phyloP scores from a whole-genome alignment of 345 rosid genomes.

The Turnera subulata region DNA sequence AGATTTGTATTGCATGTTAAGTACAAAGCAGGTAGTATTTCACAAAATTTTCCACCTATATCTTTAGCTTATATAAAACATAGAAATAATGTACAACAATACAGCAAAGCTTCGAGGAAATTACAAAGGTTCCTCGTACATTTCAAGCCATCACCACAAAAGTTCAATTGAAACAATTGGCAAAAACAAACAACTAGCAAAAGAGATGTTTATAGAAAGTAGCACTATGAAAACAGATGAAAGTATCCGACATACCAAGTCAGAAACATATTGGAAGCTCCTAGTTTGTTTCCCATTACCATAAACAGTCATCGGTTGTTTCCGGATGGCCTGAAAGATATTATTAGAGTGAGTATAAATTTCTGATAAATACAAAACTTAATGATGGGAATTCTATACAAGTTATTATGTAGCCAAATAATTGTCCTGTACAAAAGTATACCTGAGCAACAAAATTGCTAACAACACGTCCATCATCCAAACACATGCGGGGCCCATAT shows the following conservation, averaged over 20 bases:
- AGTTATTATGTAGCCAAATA: background rate
- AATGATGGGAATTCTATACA: too few relatives aligned
- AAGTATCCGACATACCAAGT: conserved; percentile 53
- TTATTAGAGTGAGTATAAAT: background rate
- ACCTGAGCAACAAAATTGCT: conserved; percentile 99
- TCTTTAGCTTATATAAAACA: background rate
- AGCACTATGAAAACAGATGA: background rate
- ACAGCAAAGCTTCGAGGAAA: background rate
- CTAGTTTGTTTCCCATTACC: conserved; percentile 99
- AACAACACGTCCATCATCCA: conserved; percentile 99
- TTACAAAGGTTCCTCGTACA: background rate
- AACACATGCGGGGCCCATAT: conserved; percentile 98
- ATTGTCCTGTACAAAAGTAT: conserved; percentile 4
- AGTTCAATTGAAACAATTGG: background rate
- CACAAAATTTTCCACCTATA: too few relatives aligned
- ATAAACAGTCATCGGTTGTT: conserved; percentile 91
- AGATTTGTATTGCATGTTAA: too few relatives aligned
- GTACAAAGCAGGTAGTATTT: too few relatives aligned
- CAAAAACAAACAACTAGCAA: background rate
- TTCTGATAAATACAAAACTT: too few relatives aligned
- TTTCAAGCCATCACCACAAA: background rate
- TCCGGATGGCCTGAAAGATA: conserved; percentile 35
- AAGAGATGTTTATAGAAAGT: background rate
- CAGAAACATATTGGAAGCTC: conserved; percentile 98
- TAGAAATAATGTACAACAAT: background rate